Evolutionary conservation across 2,329 filamentous ascomycete species (phyloP).

Genomic region (Gnomoniopsis smithogilvyi): DNA sequence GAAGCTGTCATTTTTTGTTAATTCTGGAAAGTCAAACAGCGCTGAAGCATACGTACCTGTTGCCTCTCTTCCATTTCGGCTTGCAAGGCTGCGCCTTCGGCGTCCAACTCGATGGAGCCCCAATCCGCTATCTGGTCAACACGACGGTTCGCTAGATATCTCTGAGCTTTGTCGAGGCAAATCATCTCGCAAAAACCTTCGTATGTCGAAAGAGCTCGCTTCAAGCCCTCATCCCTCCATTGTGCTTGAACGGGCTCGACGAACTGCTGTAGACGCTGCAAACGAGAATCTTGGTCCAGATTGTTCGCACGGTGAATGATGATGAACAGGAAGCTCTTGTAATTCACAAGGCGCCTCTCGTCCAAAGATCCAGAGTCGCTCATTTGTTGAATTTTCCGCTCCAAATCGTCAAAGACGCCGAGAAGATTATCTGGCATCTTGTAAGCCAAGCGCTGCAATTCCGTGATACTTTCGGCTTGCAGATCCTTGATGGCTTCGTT

Average conservation of each 20-base stretch:
- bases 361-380: constrained; percentile 70
- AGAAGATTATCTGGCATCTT: constrained; percentile 90
- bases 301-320: constrained; percentile 85
- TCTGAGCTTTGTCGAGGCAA: constrained; percentile 74
- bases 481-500: constrained; percentile 89
- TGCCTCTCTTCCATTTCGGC: constrained; percentile 73
- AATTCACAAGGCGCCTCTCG: constrained; percentile 79
- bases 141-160: constrained; percentile 70
- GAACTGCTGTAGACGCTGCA: constrained; percentile 71
- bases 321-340: constrained; percentile 88
- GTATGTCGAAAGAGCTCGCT: constrained; percentile 69
- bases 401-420: constrained; percentile 82
- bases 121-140: constrained; percentile 80
- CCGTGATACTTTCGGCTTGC: constrained; percentile 78
- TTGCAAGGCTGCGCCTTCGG: constrained; percentile 76
- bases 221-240: constrained; percentile 73
- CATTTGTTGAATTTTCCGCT: constrained; percentile 78
- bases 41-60: constrained; percentile 46
- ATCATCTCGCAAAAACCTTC: constrained; percentile 75
- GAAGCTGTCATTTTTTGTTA: constrained; percentile 37
- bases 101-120: constrained; percentile 73
- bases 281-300: constrained; percentile 67
- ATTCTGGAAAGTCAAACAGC: neutral
- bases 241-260: constrained; percentile 76
- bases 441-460: constrained; percentile 82